Evolutionary conservation across 495 filamentous ascomycete species (phyloP).

Genomic region (Trichodelitschia bisporula): DNA sequence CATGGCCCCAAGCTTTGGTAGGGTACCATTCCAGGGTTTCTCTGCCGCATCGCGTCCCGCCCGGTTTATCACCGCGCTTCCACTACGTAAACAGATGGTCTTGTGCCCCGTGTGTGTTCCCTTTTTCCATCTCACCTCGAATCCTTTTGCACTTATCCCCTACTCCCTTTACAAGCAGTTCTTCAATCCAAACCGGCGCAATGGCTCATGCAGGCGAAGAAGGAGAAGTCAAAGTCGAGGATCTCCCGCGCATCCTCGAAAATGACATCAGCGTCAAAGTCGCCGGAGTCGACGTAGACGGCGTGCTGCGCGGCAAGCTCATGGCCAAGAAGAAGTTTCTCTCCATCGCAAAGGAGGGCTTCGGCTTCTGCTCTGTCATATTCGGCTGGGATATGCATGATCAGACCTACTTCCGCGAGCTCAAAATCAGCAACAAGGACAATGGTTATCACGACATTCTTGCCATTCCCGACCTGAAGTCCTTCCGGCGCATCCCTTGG

Average conservation of each 20-base stretch:
- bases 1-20: no score
- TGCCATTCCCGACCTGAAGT: slow-evolving; percentile 56
- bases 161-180: no score
- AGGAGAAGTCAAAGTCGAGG: slow-evolving; percentile 28
- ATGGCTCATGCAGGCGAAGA: slow-evolving; percentile 3
- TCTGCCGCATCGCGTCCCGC: no score
- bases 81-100: no score
- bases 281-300: slow-evolving; percentile 79
- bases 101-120: no score
- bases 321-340: slow-evolving; percentile 94
- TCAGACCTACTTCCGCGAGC: slow-evolving; percentile 58
- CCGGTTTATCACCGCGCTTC: no score
- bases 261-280: slow-evolving; percentile 68
- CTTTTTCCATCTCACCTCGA: no score
- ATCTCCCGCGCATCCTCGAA: slow-evolving; percentile 37
- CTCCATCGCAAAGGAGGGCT: slow-evolving; percentile 56
- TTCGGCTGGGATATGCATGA: slow-evolving; percentile 99
- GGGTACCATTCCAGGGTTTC: no score
- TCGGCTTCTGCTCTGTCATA: slow-evolving; percentile 90
- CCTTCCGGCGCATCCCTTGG: slow-evolving; percentile 83
- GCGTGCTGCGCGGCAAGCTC: slow-evolving; percentile 74
- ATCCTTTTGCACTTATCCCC: no score
- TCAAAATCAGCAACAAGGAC: slow-evolving; percentile 71
- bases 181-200: no score
- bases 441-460: slow-evolving; percentile 86